phyloP scores from a whole-genome alignment of 208 protist genomes.

The Leishmania arabica region DNA sequence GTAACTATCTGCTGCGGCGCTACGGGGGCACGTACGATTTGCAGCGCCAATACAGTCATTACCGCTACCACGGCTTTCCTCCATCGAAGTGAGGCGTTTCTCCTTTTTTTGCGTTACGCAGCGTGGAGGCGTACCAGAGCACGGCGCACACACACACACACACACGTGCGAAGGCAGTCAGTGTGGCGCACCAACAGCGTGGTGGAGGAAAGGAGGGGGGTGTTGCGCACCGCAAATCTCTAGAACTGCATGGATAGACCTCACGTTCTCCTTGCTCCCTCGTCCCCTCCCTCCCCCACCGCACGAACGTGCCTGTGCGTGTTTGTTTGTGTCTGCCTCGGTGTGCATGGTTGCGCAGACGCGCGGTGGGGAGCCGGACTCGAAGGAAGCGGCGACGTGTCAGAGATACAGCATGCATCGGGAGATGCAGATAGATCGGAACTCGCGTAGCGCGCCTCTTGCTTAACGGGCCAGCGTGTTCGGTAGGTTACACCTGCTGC shows the following conservation, averaged over 20 bases:
- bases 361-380: neutral
- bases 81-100: constrained; percentile 24
- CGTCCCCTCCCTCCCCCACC: neutral
- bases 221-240: neutral
- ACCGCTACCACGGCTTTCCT: constrained; percentile 62
- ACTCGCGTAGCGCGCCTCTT: neutral
- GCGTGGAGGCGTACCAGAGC: neutral
- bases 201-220: neutral
- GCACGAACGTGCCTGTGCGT: neutral
- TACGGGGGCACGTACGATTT: constrained; percentile 65
- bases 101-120: neutral
- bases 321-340: neutral
- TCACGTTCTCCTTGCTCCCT: neutral
- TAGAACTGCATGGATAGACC: neutral
- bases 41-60: constrained; percentile 71
- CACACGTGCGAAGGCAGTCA: neutral
- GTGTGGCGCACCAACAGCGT: neutral
- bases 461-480: neutral
- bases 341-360: neutral
- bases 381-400: neutral
- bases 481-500: neutral
- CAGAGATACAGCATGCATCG: neutral
- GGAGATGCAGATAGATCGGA: neutral
- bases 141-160: no score
- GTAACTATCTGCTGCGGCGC: constrained; percentile 67